Conservation (phyloP, 495 filamentous ascomycete genomes). For the Immersiella caudata region DNA sequence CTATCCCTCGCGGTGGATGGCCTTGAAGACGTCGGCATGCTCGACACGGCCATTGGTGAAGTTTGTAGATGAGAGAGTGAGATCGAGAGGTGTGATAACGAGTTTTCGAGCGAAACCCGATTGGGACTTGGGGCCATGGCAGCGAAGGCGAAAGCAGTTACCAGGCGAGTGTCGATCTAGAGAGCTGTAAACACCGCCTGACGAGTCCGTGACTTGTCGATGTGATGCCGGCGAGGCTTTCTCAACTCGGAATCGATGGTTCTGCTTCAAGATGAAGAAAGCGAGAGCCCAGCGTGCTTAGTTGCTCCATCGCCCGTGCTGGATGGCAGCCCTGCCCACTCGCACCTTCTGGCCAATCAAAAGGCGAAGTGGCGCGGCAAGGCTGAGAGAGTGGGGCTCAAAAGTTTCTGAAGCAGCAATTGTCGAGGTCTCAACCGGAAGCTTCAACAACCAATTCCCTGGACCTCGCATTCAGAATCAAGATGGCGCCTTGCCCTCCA, state of each 20-base stretch:
- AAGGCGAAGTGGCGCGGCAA: background rate
- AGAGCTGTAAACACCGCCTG: no score
- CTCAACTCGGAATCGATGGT: no score
- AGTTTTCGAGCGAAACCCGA: constrained; percentile 3
- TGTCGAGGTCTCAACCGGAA: background rate
- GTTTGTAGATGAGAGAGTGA: background rate
- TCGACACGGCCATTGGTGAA: background rate
- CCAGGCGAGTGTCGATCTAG: no score
- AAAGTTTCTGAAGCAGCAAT: constrained; percentile 23
- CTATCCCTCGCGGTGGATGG: background rate
- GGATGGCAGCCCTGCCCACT: background rate
- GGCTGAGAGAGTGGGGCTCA: constrained; percentile 19
- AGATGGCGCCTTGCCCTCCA: constrained; percentile 35
- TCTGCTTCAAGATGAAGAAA: no score
- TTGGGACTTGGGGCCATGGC: background rate
- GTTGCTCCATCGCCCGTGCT: background rate
- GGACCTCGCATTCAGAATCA: background rate
- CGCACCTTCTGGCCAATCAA: constrained; percentile 1
- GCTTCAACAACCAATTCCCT: constrained; percentile 5
- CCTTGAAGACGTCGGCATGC: background rate
- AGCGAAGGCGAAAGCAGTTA: background rate
- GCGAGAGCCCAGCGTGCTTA: no score
- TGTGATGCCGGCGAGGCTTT: background rate
- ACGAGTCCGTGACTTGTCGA: background rate
- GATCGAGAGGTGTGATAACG: no score